Base-by-base conservation (phyloP, 73 alveolate species). In the Symbiodinium natans region DNA sequence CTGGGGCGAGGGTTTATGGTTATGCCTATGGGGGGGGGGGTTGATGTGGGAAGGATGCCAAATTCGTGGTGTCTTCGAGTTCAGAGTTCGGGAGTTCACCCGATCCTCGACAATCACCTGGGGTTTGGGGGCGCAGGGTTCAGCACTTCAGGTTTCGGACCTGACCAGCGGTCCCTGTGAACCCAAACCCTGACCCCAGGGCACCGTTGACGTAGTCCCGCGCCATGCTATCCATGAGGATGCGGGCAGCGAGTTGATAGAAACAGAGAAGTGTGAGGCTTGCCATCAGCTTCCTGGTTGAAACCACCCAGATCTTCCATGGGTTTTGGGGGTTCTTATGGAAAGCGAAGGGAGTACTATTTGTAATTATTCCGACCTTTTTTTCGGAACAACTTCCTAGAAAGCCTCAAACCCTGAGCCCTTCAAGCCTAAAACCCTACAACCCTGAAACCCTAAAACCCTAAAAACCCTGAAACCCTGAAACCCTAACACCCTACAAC, bases 181-280 rank as follows among this genome's bases (percentile, higher is more conserved):
- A 5, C 56, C 56, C 11, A 43, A 43, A 43, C 56, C 56, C 56
- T 43, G 11, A 43, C 56, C 56, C 56, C 71, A 8, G 38, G 75
- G 33, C 48, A 21, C 95, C 95, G 38, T 89, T 89, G 86, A 89
- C 86, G 46, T 89, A 89, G 34, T 68, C 73, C 13, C 38, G 29
- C 38, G 75, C 95, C n/a, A 89, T 27, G 86, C 74, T 89, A 38
- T 89, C 95, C 82, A 89, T 54, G 46, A 68, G n/a, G 33, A 89
- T 39, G 23, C 95, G 41, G 40, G 75, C 77, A 41, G 42, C 33
- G 36, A 89, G 95, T 34, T 89, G 86, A 29, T 63, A 89, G 48
- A 87, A 56, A 29, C 94, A 87, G 40, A 87, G 41, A 27, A 33
- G 39, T 15, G 59, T 56, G 29, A 56, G 54, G 59, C 94, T 87